Evolutionary conservation across 1,284 basidiomycete species (phyloP).

Genomic region (Boletus smithii): DNA sequence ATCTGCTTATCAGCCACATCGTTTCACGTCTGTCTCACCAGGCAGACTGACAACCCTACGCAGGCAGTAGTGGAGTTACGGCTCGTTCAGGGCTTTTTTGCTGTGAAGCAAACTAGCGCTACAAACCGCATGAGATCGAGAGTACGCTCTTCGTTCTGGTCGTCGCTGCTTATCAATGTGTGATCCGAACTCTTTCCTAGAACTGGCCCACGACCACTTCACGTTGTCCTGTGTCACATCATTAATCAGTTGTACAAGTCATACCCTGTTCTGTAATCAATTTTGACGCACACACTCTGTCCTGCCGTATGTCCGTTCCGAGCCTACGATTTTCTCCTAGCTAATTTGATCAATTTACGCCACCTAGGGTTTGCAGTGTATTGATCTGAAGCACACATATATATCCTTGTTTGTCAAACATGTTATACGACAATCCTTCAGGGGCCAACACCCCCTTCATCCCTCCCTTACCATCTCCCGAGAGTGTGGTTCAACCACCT

Average conservation of each 20-base stretch:
- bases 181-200: constrained; percentile 13
- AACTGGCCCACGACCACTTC: constrained; percentile 1
- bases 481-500: constrained; percentile 27
- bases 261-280: constrained; percentile 12
- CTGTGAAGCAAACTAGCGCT: constrained; percentile 4
- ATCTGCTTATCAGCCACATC: constrained; percentile 10
- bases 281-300: constrained; percentile 1
- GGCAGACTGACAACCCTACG: neutral
- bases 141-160: constrained; percentile 4
- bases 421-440: constrained; percentile 32
- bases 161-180: neutral
- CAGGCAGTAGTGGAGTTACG: neutral
- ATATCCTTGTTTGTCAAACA: constrained; percentile 23
- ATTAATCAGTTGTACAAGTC: constrained; percentile 14
- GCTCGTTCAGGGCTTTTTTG: neutral
- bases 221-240: constrained; percentile 2
- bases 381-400: constrained; percentile 19
- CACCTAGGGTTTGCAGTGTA: constrained; percentile 25
- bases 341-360: constrained; percentile 10
- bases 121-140: constrained; percentile 1
- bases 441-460: constrained; percentile 34
- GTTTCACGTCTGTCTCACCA: neutral
- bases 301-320: constrained; percentile 14
- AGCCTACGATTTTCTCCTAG: constrained; percentile 1
- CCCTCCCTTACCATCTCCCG: constrained; percentile 32